phyloP scores from a whole-genome alignment of 2,329 filamentous ascomycete species.

The Cercospora sp. region DNA sequence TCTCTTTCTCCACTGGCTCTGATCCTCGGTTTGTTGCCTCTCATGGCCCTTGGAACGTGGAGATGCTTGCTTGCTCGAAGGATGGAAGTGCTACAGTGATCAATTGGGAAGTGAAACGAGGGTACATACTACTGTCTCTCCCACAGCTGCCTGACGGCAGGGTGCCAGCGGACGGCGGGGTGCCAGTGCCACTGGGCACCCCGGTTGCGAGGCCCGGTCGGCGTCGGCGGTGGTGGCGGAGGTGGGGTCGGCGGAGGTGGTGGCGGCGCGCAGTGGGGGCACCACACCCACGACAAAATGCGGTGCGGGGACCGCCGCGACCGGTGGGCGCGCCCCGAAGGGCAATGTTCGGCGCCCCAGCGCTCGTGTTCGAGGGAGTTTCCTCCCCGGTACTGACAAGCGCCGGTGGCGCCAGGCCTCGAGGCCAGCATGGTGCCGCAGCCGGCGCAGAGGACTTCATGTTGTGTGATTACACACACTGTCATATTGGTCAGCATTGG shows the following conservation, averaged over 20 bases:
- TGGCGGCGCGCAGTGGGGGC: background rate
- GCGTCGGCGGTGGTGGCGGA: background rate
- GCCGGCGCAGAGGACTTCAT: background rate
- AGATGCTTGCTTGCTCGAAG: slow-evolving; percentile 7
- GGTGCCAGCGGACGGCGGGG: background rate
- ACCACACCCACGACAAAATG: background rate
- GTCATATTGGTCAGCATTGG: background rate
- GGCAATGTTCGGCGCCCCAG: background rate
- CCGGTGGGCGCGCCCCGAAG: background rate
- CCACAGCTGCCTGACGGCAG: background rate
- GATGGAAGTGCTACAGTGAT: background rate
- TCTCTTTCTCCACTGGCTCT: background rate
- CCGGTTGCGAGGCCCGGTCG: background rate
- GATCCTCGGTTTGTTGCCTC: background rate
- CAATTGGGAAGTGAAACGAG: background rate
- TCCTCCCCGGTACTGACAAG: background rate
- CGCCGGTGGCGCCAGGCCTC: background rate
- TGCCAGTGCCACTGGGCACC: background rate
- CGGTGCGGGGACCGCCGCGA: background rate
- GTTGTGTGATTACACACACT: background rate
- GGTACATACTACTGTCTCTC: background rate
- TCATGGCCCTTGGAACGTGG: background rate
- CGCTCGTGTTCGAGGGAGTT: background rate
- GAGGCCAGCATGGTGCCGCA: background rate
- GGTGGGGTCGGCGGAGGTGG: background rate